Conservation (phyloP, 2,329 filamentous ascomycete species). For the Fusarium domesticum region DNA sequence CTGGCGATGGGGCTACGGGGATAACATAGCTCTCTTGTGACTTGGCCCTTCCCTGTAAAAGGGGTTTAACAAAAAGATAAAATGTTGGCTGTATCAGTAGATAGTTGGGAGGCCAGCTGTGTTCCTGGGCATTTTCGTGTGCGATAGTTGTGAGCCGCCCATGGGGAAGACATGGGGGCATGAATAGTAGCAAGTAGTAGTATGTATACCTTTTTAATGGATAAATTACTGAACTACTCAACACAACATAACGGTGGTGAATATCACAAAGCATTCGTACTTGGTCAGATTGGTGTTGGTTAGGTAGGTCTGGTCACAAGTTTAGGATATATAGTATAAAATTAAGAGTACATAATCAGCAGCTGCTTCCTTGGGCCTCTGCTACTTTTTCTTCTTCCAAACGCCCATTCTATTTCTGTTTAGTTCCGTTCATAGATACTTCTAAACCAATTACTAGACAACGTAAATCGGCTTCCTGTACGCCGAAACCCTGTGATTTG, state of each 20-base stretch:
- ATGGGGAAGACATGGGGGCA: neutral
- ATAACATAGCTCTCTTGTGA: no score
- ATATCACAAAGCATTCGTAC: no score
- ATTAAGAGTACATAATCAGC: neutral
- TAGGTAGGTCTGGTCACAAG: no score
- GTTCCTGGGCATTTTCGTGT: neutral
- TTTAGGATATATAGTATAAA: neutral
- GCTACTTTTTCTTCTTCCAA: neutral
- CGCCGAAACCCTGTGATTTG: no score
- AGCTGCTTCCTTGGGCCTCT: neutral
- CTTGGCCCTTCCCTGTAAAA: no score
- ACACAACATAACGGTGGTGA: no score
- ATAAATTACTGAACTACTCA: neutral
- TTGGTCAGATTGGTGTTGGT: no score
- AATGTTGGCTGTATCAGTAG: neutral
- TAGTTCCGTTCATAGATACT: no score
- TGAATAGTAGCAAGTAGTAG: neutral
- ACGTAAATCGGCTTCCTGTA: no score
- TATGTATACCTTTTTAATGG: neutral
- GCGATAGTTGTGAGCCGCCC: neutral
- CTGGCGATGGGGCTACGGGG: neutral
- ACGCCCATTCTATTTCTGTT: neutral
- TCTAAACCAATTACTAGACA: no score
- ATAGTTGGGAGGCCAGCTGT: neutral
- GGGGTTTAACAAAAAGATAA: neutral